A percentile compares a stretch with the other conserved stretches of the same genome.
phyloP scores from a whole-genome alignment of 2,329 filamentous ascomycete genomes.

The Penicillium sp. region DNA sequence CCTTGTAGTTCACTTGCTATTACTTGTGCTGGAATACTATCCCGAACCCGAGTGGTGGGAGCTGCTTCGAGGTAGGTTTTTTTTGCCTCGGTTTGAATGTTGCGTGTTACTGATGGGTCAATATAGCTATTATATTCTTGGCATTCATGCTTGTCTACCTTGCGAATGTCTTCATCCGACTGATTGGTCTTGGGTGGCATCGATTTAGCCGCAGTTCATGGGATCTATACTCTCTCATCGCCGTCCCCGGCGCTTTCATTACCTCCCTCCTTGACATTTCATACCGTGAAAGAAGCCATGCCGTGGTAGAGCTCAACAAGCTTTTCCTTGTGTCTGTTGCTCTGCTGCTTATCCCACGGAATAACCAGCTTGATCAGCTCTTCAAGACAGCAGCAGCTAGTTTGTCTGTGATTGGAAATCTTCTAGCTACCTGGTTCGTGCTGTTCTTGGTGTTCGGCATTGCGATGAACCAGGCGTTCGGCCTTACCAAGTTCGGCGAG shows the following conservation, averaged over 20 bases:
- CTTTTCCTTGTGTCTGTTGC: constrained; percentile 88
- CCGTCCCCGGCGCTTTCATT: constrained; percentile 74
- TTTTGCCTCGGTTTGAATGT: not conserved
- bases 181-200: constrained; percentile 86
- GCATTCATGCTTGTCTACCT: constrained; percentile 78
- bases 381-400: constrained; percentile 98
- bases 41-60: constrained; percentile 72
- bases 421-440: constrained; percentile 95
- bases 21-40: constrained; percentile 84
- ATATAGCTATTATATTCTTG: constrained; percentile 70
- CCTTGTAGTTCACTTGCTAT: constrained; percentile 75
- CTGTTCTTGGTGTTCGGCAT: constrained; percentile 96
- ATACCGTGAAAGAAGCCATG: constrained; percentile 47
- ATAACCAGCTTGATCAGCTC: constrained; percentile 93
- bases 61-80: constrained; percentile 54
- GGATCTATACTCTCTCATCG: constrained; percentile 84
- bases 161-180: constrained; percentile 76
- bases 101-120: constrained; percentile 21
- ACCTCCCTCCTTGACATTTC: constrained; percentile 73
- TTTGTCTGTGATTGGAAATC: constrained; percentile 82
- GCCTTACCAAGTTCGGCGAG: constrained; percentile 79
- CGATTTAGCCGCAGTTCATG: constrained; percentile 90
- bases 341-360: constrained; percentile 86
- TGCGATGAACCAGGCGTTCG: constrained; percentile 92
- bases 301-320: constrained; percentile 85